These are phyloP conservation scores for Ustilago cynodontis DNA, from an alignment of 1,284 basidiomycete genomes.

Conservation along the genomic window DNA sequence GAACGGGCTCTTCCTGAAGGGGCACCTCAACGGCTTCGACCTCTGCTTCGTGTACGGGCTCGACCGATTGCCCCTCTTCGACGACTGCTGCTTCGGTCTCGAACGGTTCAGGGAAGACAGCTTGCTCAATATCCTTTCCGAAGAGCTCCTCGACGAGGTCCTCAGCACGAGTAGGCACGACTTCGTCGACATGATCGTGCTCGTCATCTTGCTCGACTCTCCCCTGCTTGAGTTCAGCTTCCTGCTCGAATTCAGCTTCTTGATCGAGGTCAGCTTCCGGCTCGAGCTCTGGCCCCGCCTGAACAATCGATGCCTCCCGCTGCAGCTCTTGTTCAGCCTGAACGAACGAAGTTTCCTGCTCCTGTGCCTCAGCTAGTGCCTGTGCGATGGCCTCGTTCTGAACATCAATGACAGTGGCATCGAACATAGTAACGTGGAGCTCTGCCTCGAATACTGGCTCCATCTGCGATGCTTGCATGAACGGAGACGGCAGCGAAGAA, in stretches of 20 bases:
- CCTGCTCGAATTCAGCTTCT: background rate
- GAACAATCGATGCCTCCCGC: background rate
- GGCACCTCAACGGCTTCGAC: no score
- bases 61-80: background rate
- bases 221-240: background rate
- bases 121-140: constrained; percentile 2
- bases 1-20: no score
- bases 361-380: constrained; percentile 8
- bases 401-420: constrained; percentile 29
- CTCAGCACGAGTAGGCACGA: background rate
- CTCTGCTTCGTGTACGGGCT: background rate
- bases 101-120: background rate
- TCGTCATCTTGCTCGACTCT: background rate
- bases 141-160: background rate
- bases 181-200: background rate
- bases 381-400: constrained; percentile 31
- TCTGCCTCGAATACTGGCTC: constrained; percentile 31
- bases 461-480: background rate
- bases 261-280: no score
- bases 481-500: constrained; percentile 7
- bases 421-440: constrained; percentile 43
- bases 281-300: constrained; percentile 1
- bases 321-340: background rate
- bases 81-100: background rate
- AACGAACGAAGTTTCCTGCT: background rate